Evolutionary conservation across 192 early-diverging fungal species (phyloP).

Genomic region (Thamnidium elegans): DNA sequence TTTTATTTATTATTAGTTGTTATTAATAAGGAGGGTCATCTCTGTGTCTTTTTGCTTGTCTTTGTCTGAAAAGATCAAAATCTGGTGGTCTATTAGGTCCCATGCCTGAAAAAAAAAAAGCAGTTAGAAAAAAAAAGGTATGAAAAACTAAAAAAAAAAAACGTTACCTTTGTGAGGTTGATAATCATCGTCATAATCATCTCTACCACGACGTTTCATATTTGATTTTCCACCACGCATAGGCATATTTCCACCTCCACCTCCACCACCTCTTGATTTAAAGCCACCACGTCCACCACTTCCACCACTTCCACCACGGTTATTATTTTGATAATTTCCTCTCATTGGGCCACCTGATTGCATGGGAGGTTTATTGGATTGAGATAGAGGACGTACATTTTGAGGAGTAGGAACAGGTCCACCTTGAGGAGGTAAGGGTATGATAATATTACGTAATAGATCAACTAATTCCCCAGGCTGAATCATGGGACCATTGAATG

Average conservation of each 20-base stretch:
- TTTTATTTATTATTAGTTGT: neutral
- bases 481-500: slow-evolving; percentile 46
- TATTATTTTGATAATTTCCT: slow-evolving; percentile 8
- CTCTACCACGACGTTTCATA: slow-evolving; percentile 42
- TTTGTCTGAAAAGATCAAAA: slow-evolving; percentile 49
- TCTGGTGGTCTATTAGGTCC: slow-evolving; percentile 57
- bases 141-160: neutral
- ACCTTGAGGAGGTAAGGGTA: slow-evolving; percentile 37
- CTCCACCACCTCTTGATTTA: slow-evolving; percentile 6
- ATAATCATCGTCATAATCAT: slow-evolving; percentile 47
- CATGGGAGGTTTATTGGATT: slow-evolving; percentile 20
- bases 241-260: slow-evolving; percentile 29
- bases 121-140: too few relatives aligned
- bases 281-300: slow-evolving; percentile 29
- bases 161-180: slow-evolving; percentile 18
- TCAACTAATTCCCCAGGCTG: slow-evolving; percentile 41
- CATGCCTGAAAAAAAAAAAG: slow-evolving; percentile 22
- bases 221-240: slow-evolving; percentile 26
- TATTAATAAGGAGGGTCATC: slow-evolving; percentile 32
- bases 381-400: neutral
- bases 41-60: slow-evolving; percentile 42
- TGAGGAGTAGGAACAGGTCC: neutral
- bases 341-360: slow-evolving; percentile 29
- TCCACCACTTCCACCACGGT: neutral
- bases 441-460: slow-evolving; percentile 39